Conservation (phyloP, 148 eudicot genomes). For the Vaccinium darrowii region DNA sequence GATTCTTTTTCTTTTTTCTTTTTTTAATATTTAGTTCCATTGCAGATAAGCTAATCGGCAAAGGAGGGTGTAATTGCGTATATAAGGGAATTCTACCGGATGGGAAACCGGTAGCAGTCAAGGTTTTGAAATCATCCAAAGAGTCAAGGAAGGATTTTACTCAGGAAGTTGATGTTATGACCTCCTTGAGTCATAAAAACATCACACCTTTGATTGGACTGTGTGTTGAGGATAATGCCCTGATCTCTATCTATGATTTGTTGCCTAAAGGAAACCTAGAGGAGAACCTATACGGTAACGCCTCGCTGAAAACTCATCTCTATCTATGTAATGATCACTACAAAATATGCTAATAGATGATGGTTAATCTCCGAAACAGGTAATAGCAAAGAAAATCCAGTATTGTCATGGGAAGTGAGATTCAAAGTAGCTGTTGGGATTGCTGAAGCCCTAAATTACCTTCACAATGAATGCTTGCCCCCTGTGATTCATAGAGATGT, state of each 20-base stretch:
- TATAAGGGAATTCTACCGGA: slow-evolving; percentile 79
- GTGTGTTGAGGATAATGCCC: slow-evolving; percentile 56
- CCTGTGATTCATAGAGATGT: slow-evolving; percentile 89
- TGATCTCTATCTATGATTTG: slow-evolving; percentile 76
- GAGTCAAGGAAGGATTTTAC: slow-evolving; percentile 73
- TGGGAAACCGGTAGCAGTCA: slow-evolving; percentile 80
- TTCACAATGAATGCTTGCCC: slow-evolving; percentile 62
- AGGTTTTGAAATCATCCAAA: slow-evolving; percentile 63
- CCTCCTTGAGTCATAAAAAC: slow-evolving; percentile 60
- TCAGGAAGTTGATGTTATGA: slow-evolving; percentile 73
- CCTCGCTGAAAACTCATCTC: neutral
- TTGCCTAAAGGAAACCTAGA: slow-evolving; percentile 74
- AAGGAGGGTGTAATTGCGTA: slow-evolving; percentile 81
- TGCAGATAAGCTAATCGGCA: slow-evolving; percentile 77
- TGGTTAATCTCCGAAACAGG: slow-evolving; percentile 36
- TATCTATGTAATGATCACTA: neutral
- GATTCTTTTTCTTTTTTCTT: neutral
- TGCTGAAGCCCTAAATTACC: slow-evolving; percentile 74
- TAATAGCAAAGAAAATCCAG: slow-evolving; percentile 28
- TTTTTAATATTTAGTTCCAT: slow-evolving; percentile 3
- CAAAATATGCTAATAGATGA: neutral
- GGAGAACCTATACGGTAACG: slow-evolving; percentile 67
- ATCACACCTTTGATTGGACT: slow-evolving; percentile 80
- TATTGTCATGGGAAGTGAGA: slow-evolving; percentile 74
- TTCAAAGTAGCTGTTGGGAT: slow-evolving; percentile 63